Percentiles rank a stretch among this genome's conserved stretches.
phyloP scores from a whole-genome alignment of 2,329 filamentous ascomycete genomes.

The Cercospora zeae-maydis region DNA sequence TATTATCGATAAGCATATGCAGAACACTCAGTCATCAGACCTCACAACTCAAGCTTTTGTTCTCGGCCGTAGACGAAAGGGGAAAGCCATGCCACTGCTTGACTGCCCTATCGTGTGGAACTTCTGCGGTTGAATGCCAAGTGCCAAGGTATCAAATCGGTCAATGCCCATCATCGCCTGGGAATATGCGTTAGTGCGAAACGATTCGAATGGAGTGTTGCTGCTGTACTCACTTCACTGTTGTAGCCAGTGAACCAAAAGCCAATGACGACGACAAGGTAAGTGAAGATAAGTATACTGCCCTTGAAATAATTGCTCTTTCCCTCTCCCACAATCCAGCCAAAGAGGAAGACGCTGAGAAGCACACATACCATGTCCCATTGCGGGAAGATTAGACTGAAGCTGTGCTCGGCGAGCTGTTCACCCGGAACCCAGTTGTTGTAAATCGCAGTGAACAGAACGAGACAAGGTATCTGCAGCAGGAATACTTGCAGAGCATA shows the following conservation, averaged over 20 bases:
- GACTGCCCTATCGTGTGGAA: constrained; percentile 24
- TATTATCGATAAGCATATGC: neutral
- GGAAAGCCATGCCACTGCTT: constrained; percentile 18
- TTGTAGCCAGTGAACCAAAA: constrained; percentile 79
- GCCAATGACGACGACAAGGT: constrained; percentile 84
- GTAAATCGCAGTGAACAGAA: constrained; percentile 82
- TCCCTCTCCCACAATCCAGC: constrained; percentile 95
- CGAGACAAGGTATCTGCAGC: constrained; percentile 86
- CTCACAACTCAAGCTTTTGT: neutral
- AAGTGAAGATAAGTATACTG: constrained; percentile 87
- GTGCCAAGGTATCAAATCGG: constrained; percentile 27
- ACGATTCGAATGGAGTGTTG: neutral
- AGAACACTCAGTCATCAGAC: neutral
- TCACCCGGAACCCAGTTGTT: constrained; percentile 54
- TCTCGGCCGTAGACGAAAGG: constrained; percentile 1
- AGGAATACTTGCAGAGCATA: constrained; percentile 96
- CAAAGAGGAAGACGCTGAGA: constrained; percentile 89
- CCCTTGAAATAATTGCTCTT: constrained; percentile 99
- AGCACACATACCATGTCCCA: constrained; percentile 99
- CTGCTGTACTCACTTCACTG: constrained; percentile 42
- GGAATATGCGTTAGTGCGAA: constrained; percentile 4
- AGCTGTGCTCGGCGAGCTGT: constrained; percentile 61
- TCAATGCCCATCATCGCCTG: constrained; percentile 29
- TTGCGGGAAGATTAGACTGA: constrained; percentile 89
- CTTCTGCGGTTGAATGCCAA: constrained; percentile 17